A percentile compares a stretch with the other conserved stretches of the same genome.
Evolutionary conservation across 495 filamentous ascomycete genomes (phyloP).

Genomic region (Aspergillus homomorphus): DNA sequence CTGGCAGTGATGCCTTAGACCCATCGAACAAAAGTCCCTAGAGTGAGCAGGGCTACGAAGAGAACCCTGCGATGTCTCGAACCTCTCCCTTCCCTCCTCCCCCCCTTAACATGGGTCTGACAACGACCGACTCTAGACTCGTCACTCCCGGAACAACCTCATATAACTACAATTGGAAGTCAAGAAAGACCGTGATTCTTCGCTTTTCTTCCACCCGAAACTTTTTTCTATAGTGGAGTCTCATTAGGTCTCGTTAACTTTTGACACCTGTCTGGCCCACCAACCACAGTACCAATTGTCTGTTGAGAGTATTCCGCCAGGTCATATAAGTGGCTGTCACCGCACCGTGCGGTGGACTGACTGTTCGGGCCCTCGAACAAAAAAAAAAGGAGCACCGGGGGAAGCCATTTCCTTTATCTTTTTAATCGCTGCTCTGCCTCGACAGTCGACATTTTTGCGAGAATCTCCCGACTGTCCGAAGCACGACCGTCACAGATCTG

Average conservation of each 20-base stretch:
- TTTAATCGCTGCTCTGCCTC: background rate
- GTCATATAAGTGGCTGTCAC: slow-evolving; percentile 16
- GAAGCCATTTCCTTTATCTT: background rate
- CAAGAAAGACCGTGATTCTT: slow-evolving; percentile 8
- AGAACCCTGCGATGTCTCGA: background rate
- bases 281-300: slow-evolving; percentile 14
- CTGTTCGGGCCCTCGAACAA: slow-evolving; percentile 14
- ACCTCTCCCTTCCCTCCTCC: background rate
- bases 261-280: slow-evolving; percentile 24
- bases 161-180: background rate
- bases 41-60: background rate
- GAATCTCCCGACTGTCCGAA: background rate
- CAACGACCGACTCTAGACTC: background rate
- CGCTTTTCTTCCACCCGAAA: slow-evolving; percentile 18
- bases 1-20: background rate
- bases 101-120: background rate
- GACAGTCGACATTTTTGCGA: background rate
- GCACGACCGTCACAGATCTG: background rate
- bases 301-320: slow-evolving; percentile 12
- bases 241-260: slow-evolving; percentile 15
- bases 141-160: background rate
- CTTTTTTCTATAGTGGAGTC: slow-evolving; percentile 16
- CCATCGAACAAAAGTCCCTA: background rate
- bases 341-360: slow-evolving; percentile 11
- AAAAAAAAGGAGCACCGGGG: background rate